Conservation (phyloP, 2,329 filamentous ascomycete genomes). For the Cercospora canescens region DNA sequence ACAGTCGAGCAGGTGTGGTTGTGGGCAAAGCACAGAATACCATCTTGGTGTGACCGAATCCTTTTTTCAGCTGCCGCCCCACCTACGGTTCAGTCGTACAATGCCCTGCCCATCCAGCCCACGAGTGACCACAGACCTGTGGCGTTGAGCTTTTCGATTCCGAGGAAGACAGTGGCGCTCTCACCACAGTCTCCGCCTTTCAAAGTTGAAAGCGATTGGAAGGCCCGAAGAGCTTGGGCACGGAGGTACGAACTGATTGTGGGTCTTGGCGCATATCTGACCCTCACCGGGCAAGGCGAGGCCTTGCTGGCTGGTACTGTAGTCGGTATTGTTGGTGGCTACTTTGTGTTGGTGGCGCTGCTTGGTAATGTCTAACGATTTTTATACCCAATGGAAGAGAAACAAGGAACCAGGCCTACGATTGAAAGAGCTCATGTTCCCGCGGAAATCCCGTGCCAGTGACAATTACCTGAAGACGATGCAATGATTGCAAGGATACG, state of each 20-base stretch:
- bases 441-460: not conserved
- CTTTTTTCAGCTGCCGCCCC: constrained; percentile 60
- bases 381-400: not conserved
- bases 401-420: not conserved
- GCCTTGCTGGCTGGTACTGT: constrained; percentile 37
- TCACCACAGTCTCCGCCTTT: constrained; percentile 12
- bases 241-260: constrained; percentile 60
- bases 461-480: not conserved
- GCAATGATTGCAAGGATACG: not conserved
- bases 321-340: constrained; percentile 34
- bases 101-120: constrained; percentile 73
- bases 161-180: constrained; percentile 40
- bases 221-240: constrained; percentile 52
- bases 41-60: constrained; percentile 91
- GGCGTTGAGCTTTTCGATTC: constrained; percentile 67
- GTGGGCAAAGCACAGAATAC: constrained; percentile 82
- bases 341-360: constrained; percentile 23
- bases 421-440: not conserved
- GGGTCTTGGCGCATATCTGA: constrained; percentile 58
- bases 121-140: constrained; percentile 89
- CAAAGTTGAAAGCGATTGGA: constrained; percentile 51
- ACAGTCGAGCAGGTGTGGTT: constrained; percentile 27
- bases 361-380: constrained; percentile 7
- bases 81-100: constrained; percentile 61
- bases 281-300: constrained; percentile 48